phyloP scores from a whole-genome alignment of 495 filamentous ascomycete genomes.

The Glonium stellatum region DNA sequence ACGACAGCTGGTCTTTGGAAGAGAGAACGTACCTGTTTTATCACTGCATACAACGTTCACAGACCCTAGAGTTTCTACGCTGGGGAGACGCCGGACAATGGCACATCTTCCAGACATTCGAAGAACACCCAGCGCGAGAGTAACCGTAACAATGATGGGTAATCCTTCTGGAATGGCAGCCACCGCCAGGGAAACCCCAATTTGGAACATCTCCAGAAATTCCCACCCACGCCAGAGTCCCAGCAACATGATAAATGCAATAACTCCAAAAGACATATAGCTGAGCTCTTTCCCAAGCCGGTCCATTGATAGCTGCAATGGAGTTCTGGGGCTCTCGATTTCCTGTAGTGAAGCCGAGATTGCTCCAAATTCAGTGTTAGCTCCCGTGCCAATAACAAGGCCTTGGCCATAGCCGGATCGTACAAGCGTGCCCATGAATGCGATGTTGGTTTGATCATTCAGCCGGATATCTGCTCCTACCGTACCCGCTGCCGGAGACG shows the following conservation, averaged over 20 bases:
- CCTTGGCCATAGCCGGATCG: conserved; percentile 94
- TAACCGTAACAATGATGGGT: conserved; percentile 97
- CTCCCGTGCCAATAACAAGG: conserved; percentile 88
- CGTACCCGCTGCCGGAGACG: conserved; percentile 53
- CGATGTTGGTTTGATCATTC: conserved; percentile 72
- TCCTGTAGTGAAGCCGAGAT: conserved; percentile 87
- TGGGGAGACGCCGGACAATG: conserved; percentile 90
- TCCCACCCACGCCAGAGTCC: conserved; percentile 83
- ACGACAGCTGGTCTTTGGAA: neutral
- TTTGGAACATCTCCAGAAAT: conserved; percentile 92
- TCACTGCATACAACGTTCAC: conserved; percentile 98
- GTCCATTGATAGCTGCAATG: conserved; percentile 95
- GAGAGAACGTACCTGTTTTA: conserved; percentile 62
- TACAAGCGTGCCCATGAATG: conserved; percentile 96
- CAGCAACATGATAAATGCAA: conserved; percentile 81
- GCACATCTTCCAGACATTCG: conserved; percentile 91
- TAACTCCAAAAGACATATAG: conserved; percentile 92
- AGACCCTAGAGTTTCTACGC: conserved; percentile 94
- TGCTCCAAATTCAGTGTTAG: conserved; percentile 90
- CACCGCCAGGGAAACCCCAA: conserved; percentile 92
- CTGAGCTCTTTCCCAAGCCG: conserved; percentile 87
- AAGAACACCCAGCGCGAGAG: conserved; percentile 85
- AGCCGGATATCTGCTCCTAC: conserved; percentile 59
- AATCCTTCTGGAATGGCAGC: conserved; percentile 96
- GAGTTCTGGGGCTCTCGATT: conserved; percentile 90